These are phyloP conservation scores for Cladosporium austrohemisphaericum DNA, from an alignment of 2,329 filamentous ascomycete genomes.

Conservation along the genomic window DNA sequence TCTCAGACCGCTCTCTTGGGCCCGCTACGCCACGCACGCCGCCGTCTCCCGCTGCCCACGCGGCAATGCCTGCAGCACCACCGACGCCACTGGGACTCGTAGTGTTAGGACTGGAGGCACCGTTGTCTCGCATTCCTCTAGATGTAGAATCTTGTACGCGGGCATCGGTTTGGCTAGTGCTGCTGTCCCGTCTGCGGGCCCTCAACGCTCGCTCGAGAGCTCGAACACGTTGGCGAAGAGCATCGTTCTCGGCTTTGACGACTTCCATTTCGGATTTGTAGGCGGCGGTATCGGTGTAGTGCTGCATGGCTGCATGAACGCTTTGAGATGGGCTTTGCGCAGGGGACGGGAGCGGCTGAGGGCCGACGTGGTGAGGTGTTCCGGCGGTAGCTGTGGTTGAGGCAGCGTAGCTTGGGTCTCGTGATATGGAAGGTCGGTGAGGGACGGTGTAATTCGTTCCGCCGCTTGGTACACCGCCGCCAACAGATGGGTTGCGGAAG, in stretches of 20 bases:
- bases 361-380: conserved; percentile 20
- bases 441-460: conserved; percentile 26
- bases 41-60: conserved; percentile 29
- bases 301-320: conserved; percentile 24
- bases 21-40: conserved; percentile 32
- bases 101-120: not conserved
- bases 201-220: conserved; percentile 44
- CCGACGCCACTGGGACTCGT: conserved; percentile 5
- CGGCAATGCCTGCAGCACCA: conserved; percentile 22
- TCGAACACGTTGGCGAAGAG: conserved; percentile 45
- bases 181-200: conserved; percentile 30
- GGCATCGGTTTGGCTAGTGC: conserved; percentile 27
- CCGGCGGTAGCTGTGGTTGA: conserved; percentile 27
- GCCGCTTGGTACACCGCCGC: not conserved
- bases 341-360: conserved; percentile 21
- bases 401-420: conserved; percentile 27
- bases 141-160: conserved; percentile 5
- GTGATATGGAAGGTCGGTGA: conserved; percentile 33
- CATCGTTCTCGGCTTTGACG: conserved; percentile 49
- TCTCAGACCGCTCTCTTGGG: conserved; percentile 35
- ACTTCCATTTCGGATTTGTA: conserved; percentile 46
- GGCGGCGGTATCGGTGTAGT: conserved; percentile 40
- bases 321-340: conserved; percentile 21
- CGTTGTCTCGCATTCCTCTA: not conserved
- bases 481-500: conserved; percentile 17